A percentile compares a stretch with the other conserved stretches of the same genome.
Evolutionary conservation across 2,329 filamentous ascomycete species (phyloP).

Genomic region (Colletotrichum lentis): DNA sequence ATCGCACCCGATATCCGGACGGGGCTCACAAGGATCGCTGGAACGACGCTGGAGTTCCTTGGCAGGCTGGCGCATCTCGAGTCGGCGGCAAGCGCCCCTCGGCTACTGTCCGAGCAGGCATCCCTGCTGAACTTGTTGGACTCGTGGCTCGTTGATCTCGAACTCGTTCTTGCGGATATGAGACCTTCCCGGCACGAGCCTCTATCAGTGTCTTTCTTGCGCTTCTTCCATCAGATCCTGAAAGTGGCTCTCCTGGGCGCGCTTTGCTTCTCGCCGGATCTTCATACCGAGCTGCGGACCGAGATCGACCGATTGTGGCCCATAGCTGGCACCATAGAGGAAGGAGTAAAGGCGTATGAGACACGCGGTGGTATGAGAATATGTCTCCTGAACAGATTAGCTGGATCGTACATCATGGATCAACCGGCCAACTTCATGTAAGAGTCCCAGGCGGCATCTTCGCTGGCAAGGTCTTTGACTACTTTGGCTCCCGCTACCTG

Average conservation of each 20-base stretch:
- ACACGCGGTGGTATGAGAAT: conserved; percentile 1
- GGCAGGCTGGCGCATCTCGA: conserved; percentile 42
- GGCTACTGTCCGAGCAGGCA: conserved; percentile 45
- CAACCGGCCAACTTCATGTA: neutral
- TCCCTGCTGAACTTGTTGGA: conserved; percentile 45
- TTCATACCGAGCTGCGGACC: conserved; percentile 42
- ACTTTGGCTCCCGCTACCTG: conserved; percentile 65
- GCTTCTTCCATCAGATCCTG: conserved; percentile 47
- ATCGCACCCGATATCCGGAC: conserved; percentile 51
- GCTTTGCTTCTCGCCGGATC: conserved; percentile 44
- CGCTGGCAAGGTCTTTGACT: conserved; percentile 69
- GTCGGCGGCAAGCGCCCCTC: conserved; percentile 40
- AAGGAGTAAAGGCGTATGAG: conserved; percentile 47
- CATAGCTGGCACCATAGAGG: conserved; percentile 43
- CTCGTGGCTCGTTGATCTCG: conserved; percentile 47
- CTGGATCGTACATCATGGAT: neutral
- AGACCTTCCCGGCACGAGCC: conserved; percentile 40
- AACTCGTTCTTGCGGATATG: conserved; percentile 39
- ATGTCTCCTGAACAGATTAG: neutral
- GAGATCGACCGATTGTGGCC: conserved; percentile 47
- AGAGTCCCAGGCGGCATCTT: conserved; percentile 61
- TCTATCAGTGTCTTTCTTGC: conserved; percentile 48
- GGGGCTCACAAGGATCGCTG: conserved; percentile 47
- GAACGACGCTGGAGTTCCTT: conserved; percentile 47
- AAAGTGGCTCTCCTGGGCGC: conserved; percentile 48